phyloP scores from a whole-genome alignment of 495 filamentous ascomycete genomes.

The Hypoxylon fragiforme region DNA sequence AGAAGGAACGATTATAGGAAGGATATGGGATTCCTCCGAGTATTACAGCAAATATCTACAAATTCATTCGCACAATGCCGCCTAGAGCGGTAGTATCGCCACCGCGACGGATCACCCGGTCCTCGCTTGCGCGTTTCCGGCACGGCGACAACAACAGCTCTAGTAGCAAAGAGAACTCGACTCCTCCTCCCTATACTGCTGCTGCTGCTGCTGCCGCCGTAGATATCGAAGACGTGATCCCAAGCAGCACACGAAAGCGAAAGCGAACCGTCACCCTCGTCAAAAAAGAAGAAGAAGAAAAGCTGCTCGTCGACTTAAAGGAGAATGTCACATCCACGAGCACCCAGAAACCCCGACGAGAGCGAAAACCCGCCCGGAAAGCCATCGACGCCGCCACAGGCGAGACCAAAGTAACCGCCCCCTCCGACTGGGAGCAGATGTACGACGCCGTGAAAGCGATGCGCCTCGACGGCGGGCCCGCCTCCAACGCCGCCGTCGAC shows the following conservation, averaged over 20 bases:
- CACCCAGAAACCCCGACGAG: slow-evolving; percentile 35
- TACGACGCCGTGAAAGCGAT: slow-evolving; percentile 79
- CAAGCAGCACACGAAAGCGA: slow-evolving; percentile 56
- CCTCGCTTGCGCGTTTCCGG: slow-evolving; percentile 50
- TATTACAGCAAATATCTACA: slow-evolving; percentile 60
- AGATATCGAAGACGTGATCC: slow-evolving; percentile 66
- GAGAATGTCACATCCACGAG: slow-evolving; percentile 6
- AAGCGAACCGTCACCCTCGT: slow-evolving; percentile 48
- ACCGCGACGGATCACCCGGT: slow-evolving; percentile 52
- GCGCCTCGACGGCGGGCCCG: slow-evolving; percentile 67
- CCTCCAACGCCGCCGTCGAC: slow-evolving; percentile 78
- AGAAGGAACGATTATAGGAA: background rate
- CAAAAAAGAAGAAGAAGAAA: slow-evolving; percentile 32
- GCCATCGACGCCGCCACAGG: slow-evolving; percentile 60
- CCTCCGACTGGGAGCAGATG: slow-evolving; percentile 81
- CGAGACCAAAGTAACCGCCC: slow-evolving; percentile 61
- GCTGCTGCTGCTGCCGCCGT: too few species aligned
- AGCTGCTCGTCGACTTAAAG: slow-evolving; percentile 15
- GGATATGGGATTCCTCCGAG: slow-evolving; percentile 66
- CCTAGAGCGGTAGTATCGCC: slow-evolving; percentile 26
- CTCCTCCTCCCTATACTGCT: slow-evolving; percentile 3
- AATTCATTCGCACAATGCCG: slow-evolving; percentile 39
- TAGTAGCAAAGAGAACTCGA: slow-evolving; percentile 37
- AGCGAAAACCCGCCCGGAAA: slow-evolving; percentile 67
- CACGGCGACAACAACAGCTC: slow-evolving; percentile 33